Percentiles rank a stretch among this genome's conserved stretches.
Evolutionary conservation across 371 early-diverging fungal species (phyloP).

Genomic region (Dentiscutata heterogama): DNA sequence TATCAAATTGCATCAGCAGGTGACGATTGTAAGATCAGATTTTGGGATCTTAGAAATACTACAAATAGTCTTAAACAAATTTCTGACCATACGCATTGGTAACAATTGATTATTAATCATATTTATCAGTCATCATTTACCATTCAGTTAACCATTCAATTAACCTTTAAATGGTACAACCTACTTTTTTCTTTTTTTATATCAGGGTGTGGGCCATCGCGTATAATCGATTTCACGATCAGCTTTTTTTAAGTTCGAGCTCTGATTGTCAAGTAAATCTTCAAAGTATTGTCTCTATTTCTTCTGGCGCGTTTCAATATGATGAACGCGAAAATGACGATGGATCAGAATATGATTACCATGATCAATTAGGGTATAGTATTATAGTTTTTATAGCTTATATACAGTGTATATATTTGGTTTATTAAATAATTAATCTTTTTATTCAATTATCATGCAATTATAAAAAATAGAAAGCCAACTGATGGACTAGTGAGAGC

Average conservation of each 20-base stretch:
- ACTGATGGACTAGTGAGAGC: slow-evolving; percentile 84
- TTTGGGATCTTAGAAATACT: slow-evolving; percentile 85
- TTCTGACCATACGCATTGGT: slow-evolving; percentile 89
- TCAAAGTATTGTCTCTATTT: slow-evolving; percentile 83
- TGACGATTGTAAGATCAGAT: slow-evolving; percentile 82
- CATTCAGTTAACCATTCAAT: too few relatives aligned
- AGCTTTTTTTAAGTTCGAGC: slow-evolving; percentile 84
- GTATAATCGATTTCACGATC: slow-evolving; percentile 91
- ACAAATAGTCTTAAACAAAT: slow-evolving; percentile 67
- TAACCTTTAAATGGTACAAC: too few relatives aligned
- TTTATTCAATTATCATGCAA: not conserved
- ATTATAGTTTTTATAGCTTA: slow-evolving; percentile 27
- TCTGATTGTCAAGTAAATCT: slow-evolving; percentile 89
- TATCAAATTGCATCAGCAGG: slow-evolving; percentile 85
- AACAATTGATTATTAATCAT: slow-evolving; percentile 32
- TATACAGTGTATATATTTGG: too few relatives aligned
- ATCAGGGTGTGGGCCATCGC: slow-evolving; percentile 81
- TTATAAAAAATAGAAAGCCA: slow-evolving; percentile 57
- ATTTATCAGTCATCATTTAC: not conserved
- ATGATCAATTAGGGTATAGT: slow-evolving; percentile 11
- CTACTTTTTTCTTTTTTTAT: not conserved
- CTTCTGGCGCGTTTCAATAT: slow-evolving; percentile 60
- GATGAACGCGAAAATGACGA: slow-evolving; percentile 45
- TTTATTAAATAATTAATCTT: not conserved
- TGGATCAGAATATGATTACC: slow-evolving; percentile 22